These are phyloP conservation scores for Proliferodiscus dingleyae DNA, from an alignment of 2,329 filamentous ascomycete species.

Conservation along the genomic window DNA sequence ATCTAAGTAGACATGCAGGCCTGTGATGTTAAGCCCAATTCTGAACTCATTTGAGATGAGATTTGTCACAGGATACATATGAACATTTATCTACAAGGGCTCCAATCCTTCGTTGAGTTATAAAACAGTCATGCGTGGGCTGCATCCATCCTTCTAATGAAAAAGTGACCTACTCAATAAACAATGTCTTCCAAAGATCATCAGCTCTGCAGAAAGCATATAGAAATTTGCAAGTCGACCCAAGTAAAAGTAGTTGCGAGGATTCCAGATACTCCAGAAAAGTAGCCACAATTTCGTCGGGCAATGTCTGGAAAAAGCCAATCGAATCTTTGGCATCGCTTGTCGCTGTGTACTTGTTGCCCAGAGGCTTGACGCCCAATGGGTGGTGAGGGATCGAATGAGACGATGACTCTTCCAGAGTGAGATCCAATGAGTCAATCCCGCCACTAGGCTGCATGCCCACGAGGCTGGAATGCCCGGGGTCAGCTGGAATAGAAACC, in stretches of 20 bases:
- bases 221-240: slow-evolving; percentile 76
- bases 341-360: slow-evolving; percentile 68
- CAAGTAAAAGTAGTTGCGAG: slow-evolving; percentile 56
- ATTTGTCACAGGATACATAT: too few species aligned
- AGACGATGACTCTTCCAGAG: slow-evolving; percentile 36
- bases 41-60: too few species aligned
- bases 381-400: slow-evolving; percentile 71
- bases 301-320: slow-evolving; percentile 62
- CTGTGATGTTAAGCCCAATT: too few species aligned
- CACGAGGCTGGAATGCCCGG: slow-evolving; percentile 7
- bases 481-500: slow-evolving; percentile 14
- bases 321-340: slow-evolving; percentile 62
- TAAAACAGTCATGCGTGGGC: too few species aligned
- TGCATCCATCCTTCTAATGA: neutral
- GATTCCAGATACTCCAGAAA: slow-evolving; percentile 72
- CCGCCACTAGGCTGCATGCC: slow-evolving; percentile 17
- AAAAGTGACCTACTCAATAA: slow-evolving; percentile 68
- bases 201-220: slow-evolving; percentile 81
- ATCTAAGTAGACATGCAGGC: too few species aligned
- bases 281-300: slow-evolving; percentile 75
- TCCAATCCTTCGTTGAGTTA: too few species aligned
- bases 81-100: too few species aligned
- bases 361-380: slow-evolving; percentile 77
- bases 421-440: slow-evolving; percentile 23
- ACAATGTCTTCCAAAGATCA: slow-evolving; percentile 84